Evolutionary conservation across 306 rosid genomes (phyloP).

Genomic region (Hippophae gyantsensis): DNA sequence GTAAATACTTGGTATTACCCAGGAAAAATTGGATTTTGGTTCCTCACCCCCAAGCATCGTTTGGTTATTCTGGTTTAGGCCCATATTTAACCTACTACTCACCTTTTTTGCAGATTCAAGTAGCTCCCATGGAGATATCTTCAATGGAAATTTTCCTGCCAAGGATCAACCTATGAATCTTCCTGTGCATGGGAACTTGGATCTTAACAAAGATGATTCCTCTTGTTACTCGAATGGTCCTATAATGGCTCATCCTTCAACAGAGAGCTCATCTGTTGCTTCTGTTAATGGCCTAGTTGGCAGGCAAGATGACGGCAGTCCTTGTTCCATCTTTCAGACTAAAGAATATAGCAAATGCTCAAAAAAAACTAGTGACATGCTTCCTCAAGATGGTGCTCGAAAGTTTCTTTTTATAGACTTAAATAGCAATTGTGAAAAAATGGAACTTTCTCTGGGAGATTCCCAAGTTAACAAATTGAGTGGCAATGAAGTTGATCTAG

Average conservation of each 20-base stretch:
- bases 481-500: slow-evolving; percentile 18
- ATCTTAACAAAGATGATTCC: slow-evolving; percentile 44
- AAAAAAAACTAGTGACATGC: slow-evolving; percentile 17
- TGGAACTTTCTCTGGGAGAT: slow-evolving; percentile 8
- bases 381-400: slow-evolving; percentile 21
- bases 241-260: slow-evolving; percentile 22
- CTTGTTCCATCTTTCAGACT: slow-evolving; percentile 11
- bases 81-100: background rate
- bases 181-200: slow-evolving; percentile 26
- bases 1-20: too few relatives aligned
- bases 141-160: slow-evolving; percentile 14
- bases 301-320: slow-evolving; percentile 17
- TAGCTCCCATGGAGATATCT: slow-evolving; percentile 8
- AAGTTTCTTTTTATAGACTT: slow-evolving; percentile 13
- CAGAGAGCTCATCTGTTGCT: slow-evolving; percentile 24
- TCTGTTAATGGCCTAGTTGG: slow-evolving; percentile 15
- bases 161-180: slow-evolving; percentile 9
- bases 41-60: background rate
- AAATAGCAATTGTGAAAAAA: slow-evolving; percentile 13
- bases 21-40: too few relatives aligned
- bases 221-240: slow-evolving; percentile 41
- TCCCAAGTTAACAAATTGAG: slow-evolving; percentile 12
- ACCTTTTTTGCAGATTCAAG: slow-evolving; percentile 23
- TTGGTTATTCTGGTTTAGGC: slow-evolving; percentile 1
- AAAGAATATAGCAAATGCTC: slow-evolving; percentile 18